phyloP scores from a whole-genome alignment of 352 stramenopile species.

The Phytophthora sp. region DNA sequence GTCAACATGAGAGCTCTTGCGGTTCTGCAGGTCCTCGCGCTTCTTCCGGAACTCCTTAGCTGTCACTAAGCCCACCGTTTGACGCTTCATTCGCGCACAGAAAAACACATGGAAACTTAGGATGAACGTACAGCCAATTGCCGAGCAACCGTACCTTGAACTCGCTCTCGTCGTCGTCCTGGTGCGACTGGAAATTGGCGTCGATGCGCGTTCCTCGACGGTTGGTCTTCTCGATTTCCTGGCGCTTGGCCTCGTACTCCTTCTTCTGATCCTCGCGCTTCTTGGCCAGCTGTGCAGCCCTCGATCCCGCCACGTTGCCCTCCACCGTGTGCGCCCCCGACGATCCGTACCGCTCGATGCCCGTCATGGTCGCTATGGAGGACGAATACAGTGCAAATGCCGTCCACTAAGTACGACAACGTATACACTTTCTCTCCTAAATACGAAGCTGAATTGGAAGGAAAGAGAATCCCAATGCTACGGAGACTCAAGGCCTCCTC shows the following conservation, averaged over 20 bases:
- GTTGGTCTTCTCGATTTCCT: conserved; percentile 88
- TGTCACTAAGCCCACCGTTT: conserved; percentile 94
- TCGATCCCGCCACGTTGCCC: conserved; percentile 93
- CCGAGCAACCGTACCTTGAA: conserved; percentile 83
- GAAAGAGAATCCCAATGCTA: conserved; percentile 47
- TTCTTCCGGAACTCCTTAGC: conserved; percentile 93
- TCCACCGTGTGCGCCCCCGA: conserved; percentile 96
- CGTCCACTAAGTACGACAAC: conserved; percentile 42
- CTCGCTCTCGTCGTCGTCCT: conserved; percentile 83
- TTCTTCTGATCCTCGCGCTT: conserved; percentile 93
- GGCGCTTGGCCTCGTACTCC: conserved; percentile 94
- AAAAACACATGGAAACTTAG: no score
- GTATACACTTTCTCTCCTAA: conserved; percentile 10
- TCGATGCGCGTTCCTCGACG: conserved; percentile 89
- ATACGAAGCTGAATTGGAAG: conserved; percentile 28
- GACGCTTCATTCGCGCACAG: conserved; percentile 46
- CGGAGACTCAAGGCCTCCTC: conserved; percentile 68
- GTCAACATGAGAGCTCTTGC: conserved; percentile 37
- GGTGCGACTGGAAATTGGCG: conserved; percentile 89
- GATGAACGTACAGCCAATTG: no score
- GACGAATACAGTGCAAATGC: neutral
- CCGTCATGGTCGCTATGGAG: conserved; percentile 43
- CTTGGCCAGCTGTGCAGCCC: conserved; percentile 91
- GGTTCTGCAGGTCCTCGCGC: conserved; percentile 77
- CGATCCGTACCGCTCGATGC: conserved; percentile 81